phyloP scores from a whole-genome alignment of 352 stramenopile species.

The Albugo laibachii region DNA sequence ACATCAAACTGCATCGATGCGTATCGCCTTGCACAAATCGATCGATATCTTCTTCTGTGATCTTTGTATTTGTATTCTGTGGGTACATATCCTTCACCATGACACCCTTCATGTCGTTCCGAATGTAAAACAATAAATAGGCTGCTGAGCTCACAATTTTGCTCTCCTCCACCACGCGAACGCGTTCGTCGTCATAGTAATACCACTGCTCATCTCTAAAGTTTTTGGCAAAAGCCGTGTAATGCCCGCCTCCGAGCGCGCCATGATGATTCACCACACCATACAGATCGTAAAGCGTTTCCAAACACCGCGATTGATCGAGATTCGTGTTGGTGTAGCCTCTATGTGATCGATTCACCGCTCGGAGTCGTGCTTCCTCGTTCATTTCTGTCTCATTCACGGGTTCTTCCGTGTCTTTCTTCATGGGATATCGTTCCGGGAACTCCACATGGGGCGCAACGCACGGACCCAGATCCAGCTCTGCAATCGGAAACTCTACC shows the following conservation, averaged over 20 bases:
- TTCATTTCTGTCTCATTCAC: not conserved
- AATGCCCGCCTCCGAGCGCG: conserved; percentile 68
- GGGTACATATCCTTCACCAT: conserved; percentile 73
- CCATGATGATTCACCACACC: conserved; percentile 79
- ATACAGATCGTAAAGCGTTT: conserved; percentile 79
- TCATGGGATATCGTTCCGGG: conserved; percentile 48
- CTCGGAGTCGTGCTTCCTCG: not conserved
- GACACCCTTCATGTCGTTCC: conserved; percentile 71
- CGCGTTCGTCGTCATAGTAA: conserved; percentile 78
- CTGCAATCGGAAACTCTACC: conserved; percentile 91
- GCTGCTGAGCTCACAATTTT: conserved; percentile 70
- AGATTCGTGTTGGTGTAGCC: conserved; percentile 81
- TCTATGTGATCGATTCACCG: conserved; percentile 43
- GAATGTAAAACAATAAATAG: conserved; percentile 86
- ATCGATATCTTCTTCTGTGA: conserved; percentile 80
- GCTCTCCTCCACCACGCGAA: conserved; percentile 67
- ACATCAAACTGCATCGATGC: conserved; percentile 69
- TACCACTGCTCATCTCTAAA: conserved; percentile 81
- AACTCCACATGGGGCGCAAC: conserved; percentile 68
- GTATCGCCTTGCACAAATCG: conserved; percentile 72
- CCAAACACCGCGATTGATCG: conserved; percentile 65
- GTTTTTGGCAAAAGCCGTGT: conserved; percentile 79
- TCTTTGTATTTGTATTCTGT: conserved; percentile 61
- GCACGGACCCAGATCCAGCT: conserved; percentile 85
- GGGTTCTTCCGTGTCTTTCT: conserved; percentile 2